A percentile compares a stretch with the other conserved stretches of the same genome.
These are phyloP conservation scores for Aspergillus sp. DNA, from an alignment of 2,329 filamentous ascomycete species.

Conservation along the genomic window DNA sequence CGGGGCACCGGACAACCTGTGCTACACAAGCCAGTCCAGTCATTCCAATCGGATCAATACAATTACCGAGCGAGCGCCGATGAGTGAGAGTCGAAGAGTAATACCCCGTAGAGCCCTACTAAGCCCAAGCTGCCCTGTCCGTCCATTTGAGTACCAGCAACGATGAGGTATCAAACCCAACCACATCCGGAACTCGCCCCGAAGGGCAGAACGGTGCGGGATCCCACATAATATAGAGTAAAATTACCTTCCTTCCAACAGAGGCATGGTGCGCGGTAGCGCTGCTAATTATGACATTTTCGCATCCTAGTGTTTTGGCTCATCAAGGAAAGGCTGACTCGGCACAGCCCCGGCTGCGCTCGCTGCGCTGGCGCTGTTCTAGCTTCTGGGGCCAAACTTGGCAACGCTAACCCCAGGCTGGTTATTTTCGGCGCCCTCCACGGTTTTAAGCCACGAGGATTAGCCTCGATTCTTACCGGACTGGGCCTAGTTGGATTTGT, in stretches of 20 bases:
- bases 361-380: neutral
- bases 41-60: neutral
- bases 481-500: neutral
- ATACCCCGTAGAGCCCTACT: neutral
- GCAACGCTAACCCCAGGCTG: neutral
- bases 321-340: neutral
- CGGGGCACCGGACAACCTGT: neutral
- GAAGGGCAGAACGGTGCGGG: no score
- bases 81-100: neutral
- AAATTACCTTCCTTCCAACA: neutral
- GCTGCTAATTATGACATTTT: neutral
- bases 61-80: no score
- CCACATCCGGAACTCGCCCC: neutral
- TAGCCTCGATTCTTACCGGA: neutral
- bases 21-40: neutral
- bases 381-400: neutral
- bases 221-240: no score
- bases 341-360: neutral
- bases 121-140: neutral
- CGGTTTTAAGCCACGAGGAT: neutral
- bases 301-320: neutral
- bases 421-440: conserved; percentile 3
- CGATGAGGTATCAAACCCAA: neutral
- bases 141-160: neutral
- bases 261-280: neutral